phyloP scores from a whole-genome alignment of 2,329 filamentous ascomycete species.

The Calonectria leucothoes region DNA sequence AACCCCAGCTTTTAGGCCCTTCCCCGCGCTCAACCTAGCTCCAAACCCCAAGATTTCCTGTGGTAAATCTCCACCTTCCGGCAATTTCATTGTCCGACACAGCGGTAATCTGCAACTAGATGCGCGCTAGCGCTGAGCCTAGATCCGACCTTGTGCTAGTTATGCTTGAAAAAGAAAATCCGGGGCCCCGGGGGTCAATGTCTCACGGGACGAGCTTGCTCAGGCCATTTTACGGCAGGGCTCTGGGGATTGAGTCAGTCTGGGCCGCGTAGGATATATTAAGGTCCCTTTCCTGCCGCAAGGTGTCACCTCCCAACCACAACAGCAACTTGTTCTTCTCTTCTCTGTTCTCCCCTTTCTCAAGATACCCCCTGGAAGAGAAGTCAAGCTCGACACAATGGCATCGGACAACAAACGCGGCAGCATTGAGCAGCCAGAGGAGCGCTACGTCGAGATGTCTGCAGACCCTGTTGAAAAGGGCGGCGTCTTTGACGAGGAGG shows the following conservation, averaged over 20 bases:
- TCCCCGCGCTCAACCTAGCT: not conserved
- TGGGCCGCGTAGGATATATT: conserved; percentile 15
- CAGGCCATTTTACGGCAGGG: not conserved
- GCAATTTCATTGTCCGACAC: conserved; percentile 12
- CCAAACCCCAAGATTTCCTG: not conserved
- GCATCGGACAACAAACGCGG: conserved; percentile 24
- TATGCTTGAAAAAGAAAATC: conserved; percentile 15
- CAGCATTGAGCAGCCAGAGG: conserved; percentile 39
- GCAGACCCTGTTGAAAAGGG: conserved; percentile 33
- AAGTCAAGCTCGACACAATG: conserved; percentile 18
- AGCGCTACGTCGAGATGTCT: conserved; percentile 39
- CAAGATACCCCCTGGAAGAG: not conserved
- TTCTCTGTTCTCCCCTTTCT: not conserved
- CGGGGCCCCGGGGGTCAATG: conserved; percentile 16
- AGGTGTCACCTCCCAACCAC: not conserved
- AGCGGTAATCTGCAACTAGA: not conserved
- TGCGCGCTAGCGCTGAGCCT: not conserved
- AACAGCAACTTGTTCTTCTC: not conserved
- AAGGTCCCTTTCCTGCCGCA: conserved; percentile 2
- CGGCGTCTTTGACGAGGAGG: conserved; percentile 35
- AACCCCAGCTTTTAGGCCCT: not conserved
- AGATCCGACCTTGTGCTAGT: conserved; percentile 7
- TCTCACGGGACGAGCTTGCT: conserved; percentile 1
- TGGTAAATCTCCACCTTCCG: not conserved
- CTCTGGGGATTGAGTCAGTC: not conserved